Evolutionary conservation across 129 eudicot genomes (phyloP).

Genomic region (Escallonia rubra): DNA sequence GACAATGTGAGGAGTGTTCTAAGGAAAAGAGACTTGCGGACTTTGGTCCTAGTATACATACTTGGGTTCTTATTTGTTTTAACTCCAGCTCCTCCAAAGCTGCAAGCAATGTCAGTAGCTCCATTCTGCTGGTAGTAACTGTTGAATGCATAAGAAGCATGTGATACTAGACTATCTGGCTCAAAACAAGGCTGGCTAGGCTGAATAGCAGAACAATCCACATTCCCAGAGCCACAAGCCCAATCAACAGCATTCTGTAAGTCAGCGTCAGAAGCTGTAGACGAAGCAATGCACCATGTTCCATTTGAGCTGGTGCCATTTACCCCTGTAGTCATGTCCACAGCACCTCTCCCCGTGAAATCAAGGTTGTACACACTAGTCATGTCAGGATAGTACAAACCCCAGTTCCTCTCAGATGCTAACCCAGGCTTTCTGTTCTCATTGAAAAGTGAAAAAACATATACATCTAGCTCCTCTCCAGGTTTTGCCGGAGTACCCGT

Average conservation of each 20-base stretch:
- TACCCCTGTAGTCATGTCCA: slow-evolving; percentile 37
- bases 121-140: slow-evolving; percentile 96
- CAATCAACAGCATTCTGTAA: slow-evolving; percentile 62
- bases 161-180: slow-evolving; percentile 77
- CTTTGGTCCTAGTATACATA: slow-evolving; percentile 18
- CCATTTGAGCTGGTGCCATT: slow-evolving; percentile 41
- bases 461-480: slow-evolving; percentile 64
- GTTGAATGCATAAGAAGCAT: slow-evolving; percentile 87
- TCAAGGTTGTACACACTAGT: slow-evolving; percentile 77
- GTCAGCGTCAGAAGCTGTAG: slow-evolving; percentile 59
- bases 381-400: slow-evolving; percentile 82
- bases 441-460: slow-evolving; percentile 77
- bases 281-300: slow-evolving; percentile 86
- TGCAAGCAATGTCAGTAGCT: slow-evolving; percentile 84
- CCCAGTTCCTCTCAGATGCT: slow-evolving; percentile 97
- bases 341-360: slow-evolving; percentile 58
- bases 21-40: too few relatives aligned
- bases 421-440: slow-evolving; percentile 90
- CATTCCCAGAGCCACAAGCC: slow-evolving; percentile 93
- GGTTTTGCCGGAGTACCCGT: slow-evolving; percentile 94
- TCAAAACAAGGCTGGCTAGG: slow-evolving; percentile 95
- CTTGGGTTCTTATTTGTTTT: slow-evolving; percentile 83
- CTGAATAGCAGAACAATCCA: slow-evolving; percentile 86
- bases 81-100: slow-evolving; percentile 74
- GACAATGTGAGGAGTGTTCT: too few relatives aligned